Evolutionary conservation across 352 stramenopile species (phyloP).

Genomic region (Albugo candida): DNA sequence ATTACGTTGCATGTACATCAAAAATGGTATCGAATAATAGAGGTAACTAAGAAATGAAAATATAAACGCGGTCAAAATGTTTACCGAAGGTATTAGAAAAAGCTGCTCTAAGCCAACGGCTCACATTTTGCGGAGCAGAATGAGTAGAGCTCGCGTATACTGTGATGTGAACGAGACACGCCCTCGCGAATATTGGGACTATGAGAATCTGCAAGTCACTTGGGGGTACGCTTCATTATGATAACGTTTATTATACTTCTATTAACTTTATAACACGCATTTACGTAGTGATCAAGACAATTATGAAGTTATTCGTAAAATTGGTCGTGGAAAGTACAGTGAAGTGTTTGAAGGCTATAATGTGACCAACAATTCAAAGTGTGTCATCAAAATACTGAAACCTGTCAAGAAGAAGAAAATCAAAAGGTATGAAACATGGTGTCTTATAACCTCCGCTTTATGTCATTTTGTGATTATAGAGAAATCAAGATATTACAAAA

Average conservation of each 20-base stretch:
- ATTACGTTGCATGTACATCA: constrained; percentile 26
- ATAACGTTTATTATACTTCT: neutral
- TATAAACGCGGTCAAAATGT: neutral
- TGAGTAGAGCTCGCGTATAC: constrained; percentile 76
- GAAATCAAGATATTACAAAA: constrained; percentile 99
- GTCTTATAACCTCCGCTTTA: neutral
- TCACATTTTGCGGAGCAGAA: constrained; percentile 3
- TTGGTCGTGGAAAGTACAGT: constrained; percentile 97
- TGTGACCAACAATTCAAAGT: constrained; percentile 90
- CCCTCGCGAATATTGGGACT: constrained; percentile 98
- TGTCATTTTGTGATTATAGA: constrained; percentile 12
- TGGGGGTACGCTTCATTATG: constrained; percentile 55
- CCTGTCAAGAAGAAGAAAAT: constrained; percentile 99
- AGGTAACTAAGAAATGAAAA: neutral
- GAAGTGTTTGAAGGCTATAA: constrained; percentile 98
- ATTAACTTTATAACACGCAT: neutral
- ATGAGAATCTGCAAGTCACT: constrained; percentile 95
- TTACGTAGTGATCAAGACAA: constrained; percentile 89
- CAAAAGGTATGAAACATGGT: constrained; percentile 53
- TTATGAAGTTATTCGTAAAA: constrained; percentile 99
- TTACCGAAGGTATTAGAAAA: neutral
- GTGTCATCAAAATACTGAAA: constrained; percentile 99
- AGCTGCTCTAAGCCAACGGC: no score
- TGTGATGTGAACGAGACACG: constrained; percentile 90
- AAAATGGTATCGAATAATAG: neutral